Percentiles rank a stretch among this genome's conserved stretches.
Evolutionary conservation across 306 rosid genomes (phyloP).

Genomic region (Glycine latifolia): DNA sequence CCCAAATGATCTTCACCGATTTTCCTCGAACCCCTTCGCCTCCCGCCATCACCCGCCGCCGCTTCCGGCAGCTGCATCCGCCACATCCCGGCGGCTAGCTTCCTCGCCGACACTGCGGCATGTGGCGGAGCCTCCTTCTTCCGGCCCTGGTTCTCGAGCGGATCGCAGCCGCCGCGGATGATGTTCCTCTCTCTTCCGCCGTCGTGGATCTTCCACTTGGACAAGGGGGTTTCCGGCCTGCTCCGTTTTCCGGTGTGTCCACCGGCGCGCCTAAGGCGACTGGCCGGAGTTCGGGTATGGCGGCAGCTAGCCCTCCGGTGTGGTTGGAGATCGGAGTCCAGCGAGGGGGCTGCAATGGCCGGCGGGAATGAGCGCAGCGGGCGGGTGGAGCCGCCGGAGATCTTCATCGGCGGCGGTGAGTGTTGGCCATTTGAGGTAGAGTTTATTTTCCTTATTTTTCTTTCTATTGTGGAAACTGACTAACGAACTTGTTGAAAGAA

Average conservation of each 20-base stretch:
- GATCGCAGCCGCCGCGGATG: conserved; percentile 30
- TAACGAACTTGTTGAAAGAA: too few species aligned
- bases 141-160: conserved; percentile 51
- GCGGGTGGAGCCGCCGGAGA: conserved; percentile 53
- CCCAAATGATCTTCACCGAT: conserved; percentile 50
- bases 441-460: too few species aligned
- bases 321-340: conserved; percentile 76
- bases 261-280: conserved; percentile 55
- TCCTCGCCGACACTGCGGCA: conserved; percentile 70
- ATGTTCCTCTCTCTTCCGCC: background rate
- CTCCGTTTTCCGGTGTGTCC: conserved; percentile 70
- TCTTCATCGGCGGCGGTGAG: conserved; percentile 70
- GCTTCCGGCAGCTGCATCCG: conserved; percentile 77
- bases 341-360: conserved; percentile 44
- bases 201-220: conserved; percentile 68
- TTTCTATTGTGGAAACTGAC: too few species aligned
- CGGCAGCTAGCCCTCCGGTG: conserved; percentile 41
- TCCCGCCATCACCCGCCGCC: conserved; percentile 40
- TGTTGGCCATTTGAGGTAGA: conserved; percentile 50
- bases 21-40: conserved; percentile 35
- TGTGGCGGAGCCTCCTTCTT: conserved; percentile 35
- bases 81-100: conserved; percentile 91
- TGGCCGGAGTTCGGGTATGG: conserved; percentile 52
- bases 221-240: conserved; percentile 82
- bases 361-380: conserved; percentile 50